Conservation (phyloP, 106 monocot species). For the Narthecium ossifragum region DNA sequence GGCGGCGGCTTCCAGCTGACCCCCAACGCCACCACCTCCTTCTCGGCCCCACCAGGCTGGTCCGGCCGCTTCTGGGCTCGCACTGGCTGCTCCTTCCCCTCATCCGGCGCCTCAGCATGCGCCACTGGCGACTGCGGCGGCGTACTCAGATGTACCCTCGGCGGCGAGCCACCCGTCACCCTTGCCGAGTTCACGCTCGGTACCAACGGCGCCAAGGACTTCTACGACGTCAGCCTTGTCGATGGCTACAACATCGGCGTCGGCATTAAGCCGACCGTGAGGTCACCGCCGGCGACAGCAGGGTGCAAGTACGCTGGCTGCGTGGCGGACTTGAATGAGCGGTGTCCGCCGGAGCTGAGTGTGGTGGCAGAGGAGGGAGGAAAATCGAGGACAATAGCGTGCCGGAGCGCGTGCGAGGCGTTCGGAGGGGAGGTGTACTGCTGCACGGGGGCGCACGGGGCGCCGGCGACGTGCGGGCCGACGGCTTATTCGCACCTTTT, state of each 20-base stretch:
- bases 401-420: conserved; percentile 42
- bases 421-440: conserved; percentile 50
- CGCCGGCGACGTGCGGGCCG: conserved; percentile 47
- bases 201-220: conserved; percentile 23
- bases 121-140: conserved; percentile 56
- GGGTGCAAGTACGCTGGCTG: conserved; percentile 56
- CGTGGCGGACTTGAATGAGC: conserved; percentile 40
- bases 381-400: conserved; percentile 16
- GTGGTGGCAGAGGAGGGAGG: conserved; percentile 14
- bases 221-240: conserved; percentile 78
- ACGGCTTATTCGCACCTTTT: conserved; percentile 56
- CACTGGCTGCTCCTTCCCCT: conserved; percentile 40
- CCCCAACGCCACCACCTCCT: conserved; percentile 24
- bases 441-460: conserved; percentile 45
- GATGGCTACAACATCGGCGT: conserved; percentile 59
- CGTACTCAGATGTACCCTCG: conserved; percentile 31
- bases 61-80: conserved; percentile 80
- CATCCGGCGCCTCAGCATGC: conserved; percentile 22
- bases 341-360: conserved; percentile 58
- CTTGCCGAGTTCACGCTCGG: conserved; percentile 75
- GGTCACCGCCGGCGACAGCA: conserved; percentile 16
- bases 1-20: conserved; percentile 50
- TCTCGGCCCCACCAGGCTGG: conserved; percentile 59
- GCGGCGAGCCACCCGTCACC: conserved; percentile 47
- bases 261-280: no score